Evolutionary conservation across 331 rosid genomes (phyloP).

Genomic region (Acacia pycnantha): DNA sequence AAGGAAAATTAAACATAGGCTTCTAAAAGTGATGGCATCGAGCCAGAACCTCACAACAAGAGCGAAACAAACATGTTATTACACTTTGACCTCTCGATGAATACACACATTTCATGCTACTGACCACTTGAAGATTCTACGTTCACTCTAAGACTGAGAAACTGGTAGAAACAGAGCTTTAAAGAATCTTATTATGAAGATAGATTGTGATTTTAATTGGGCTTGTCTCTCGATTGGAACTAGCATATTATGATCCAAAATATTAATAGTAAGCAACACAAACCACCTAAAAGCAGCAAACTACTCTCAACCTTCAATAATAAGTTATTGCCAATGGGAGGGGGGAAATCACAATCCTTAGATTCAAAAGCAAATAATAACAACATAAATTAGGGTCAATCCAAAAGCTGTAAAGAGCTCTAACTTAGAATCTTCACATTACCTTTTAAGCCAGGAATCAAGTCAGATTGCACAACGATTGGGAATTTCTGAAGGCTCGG

Average conservation of each 20-base stretch:
- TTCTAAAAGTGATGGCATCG: background rate
- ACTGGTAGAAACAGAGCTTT: background rate
- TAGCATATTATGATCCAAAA: background rate
- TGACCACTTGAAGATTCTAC: background rate
- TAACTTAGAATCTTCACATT: background rate
- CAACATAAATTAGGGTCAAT: background rate
- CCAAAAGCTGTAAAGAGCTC: background rate
- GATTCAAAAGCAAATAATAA: background rate
- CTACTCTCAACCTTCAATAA: background rate
- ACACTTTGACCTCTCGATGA: background rate
- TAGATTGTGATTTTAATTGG: background rate
- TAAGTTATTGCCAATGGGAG: background rate
- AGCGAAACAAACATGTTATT: background rate
- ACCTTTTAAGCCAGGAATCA: conserved; percentile 54
- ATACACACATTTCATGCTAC: background rate
- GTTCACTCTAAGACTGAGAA: background rate
- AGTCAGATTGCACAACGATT: conserved; percentile 36
- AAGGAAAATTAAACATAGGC: background rate
- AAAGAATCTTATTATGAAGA: background rate
- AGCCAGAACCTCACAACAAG: background rate
- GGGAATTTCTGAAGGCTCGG: conserved; percentile 37
- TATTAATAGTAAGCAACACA: background rate
- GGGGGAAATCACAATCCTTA: background rate
- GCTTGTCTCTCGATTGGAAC: background rate
- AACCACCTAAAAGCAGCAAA: background rate